Evolutionary conservation across 2,329 filamentous ascomycete genomes (phyloP), one percentile per base, ranked within the genome.

Genomic region (Ophiostoma pallidulum): DNA sequence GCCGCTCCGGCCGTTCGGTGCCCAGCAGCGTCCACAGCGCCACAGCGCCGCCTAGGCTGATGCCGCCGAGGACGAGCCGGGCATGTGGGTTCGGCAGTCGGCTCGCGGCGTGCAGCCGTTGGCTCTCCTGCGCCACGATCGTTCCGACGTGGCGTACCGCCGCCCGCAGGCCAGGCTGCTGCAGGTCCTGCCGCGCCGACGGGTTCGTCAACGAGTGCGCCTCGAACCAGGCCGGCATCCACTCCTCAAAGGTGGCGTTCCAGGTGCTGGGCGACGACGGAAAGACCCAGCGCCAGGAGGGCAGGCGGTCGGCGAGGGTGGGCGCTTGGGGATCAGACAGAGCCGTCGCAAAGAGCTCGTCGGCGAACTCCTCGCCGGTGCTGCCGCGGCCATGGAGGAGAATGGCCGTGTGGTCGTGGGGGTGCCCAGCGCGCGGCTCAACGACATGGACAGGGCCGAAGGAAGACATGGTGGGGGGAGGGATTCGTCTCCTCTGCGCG

Each of bases 281-380:
- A 40, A 74, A 75, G 8, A 75, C 69, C 68, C 70, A 74, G 43
- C 66, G 64, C 53, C 72, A 64, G 1, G 64, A 62, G 1, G 72
- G 70, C 24, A 72, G 67, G 3, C 57, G 54, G 3, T 68, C 62
- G n/a, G 55, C 41, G 0, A 74, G 63, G 1, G 58, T 60, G 13
- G 53, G 60, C 7, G 51, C 49, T 10, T 24, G 36, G 18, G 18
- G 12, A 10, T 53, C 47, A 1, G 62, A 64, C 50, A 64, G 59
- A n/a, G 46, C 49, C 19, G 58, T 61, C 49, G 58, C 53, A 4
- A 54, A 42, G 4, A 71, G 56, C 1, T 63, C 59, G 8, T 48
- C 45, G 18, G 51, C 51, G 46, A 70, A 64, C 44, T 57, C 59
- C 12, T 48, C 38, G 6, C 62, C 62, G 1, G 54, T 62, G 56